Percentiles rank a stretch among this genome's conserved stretches.
Evolutionary conservation across 1,284 basidiomycete species (phyloP).

Genomic region (Trametes sp.): DNA sequence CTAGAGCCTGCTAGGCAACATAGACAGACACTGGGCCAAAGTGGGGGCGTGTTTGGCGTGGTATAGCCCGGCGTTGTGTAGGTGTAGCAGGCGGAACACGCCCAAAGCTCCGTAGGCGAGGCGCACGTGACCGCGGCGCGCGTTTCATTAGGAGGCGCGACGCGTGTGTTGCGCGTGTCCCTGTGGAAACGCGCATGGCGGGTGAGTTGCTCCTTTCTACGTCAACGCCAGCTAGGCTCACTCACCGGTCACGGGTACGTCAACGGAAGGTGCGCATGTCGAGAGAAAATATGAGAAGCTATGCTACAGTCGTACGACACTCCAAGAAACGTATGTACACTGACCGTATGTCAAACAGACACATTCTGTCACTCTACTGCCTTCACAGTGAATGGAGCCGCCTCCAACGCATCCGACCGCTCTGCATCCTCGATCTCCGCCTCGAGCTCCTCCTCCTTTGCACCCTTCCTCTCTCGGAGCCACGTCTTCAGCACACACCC

Average conservation of each 20-base stretch:
- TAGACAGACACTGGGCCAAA: background rate
- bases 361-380: conserved; percentile 11
- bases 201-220: background rate
- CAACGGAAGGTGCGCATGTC: background rate
- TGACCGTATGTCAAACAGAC: background rate
- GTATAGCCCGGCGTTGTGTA: background rate
- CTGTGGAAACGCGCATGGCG: background rate
- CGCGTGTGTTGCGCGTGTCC: conserved; percentile 20
- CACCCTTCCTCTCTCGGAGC: conserved; percentile 36
- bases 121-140: conserved; percentile 30
- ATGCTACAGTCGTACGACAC: conserved; percentile 16
- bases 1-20: background rate
- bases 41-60: background rate
- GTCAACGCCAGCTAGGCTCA: background rate
- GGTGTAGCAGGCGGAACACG: background rate
- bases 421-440: conserved; percentile 28
- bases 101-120: background rate
- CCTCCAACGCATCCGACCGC: conserved; percentile 32
- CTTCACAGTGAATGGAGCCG: conserved; percentile 12
- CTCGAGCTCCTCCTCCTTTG: conserved; percentile 36
- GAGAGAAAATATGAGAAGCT: conserved; percentile 1
- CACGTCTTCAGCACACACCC: conserved; percentile 44
- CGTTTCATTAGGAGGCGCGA: conserved; percentile 13
- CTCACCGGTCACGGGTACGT: background rate
- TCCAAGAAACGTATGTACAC: conserved; percentile 5